phyloP scores from a whole-genome alignment of 2,329 filamentous ascomycete genomes.

The Botrytis deweyae region DNA sequence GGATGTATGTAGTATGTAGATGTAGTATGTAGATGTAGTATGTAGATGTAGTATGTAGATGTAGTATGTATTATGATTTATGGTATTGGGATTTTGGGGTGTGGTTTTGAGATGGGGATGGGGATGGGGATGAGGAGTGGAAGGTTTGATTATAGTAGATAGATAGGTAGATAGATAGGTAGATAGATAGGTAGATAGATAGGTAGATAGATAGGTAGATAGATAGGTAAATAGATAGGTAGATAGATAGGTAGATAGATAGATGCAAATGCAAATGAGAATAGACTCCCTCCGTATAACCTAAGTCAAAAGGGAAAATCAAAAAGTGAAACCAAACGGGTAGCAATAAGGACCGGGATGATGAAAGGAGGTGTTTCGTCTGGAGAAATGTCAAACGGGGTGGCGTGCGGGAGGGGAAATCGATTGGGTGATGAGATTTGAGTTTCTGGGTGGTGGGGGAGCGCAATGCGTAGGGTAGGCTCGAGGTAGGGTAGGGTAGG shows the following conservation, averaged over 20 bases:
- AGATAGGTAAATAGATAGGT: too few species aligned
- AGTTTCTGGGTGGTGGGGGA: not conserved
- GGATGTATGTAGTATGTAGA: too few species aligned
- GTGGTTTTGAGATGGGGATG: too few species aligned
- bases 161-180: not conserved
- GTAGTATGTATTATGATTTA: too few species aligned
- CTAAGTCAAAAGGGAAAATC: not conserved
- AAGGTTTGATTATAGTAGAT: too few species aligned
- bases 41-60: too few species aligned
- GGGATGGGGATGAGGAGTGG: too few species aligned
- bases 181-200: not conserved
- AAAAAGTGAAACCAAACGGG: not conserved
- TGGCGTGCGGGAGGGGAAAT: not conserved
- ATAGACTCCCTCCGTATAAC: too few species aligned
- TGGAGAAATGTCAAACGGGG: slow-evolving; percentile 4
- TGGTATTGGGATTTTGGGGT: too few species aligned
- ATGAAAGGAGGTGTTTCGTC: not conserved
- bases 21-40: too few species aligned
- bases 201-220: not conserved
- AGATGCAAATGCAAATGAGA: not conserved
- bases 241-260: not conserved
- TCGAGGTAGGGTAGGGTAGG: too few species aligned
- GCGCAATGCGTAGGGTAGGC: not conserved
- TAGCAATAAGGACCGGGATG: not conserved
- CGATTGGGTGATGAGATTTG: not conserved